Percentiles rank a stretch among this genome's conserved stretches.
Evolutionary conservation across 2,329 filamentous ascomycete genomes (phyloP).

Genomic region (Leptographium flavum): DNA sequence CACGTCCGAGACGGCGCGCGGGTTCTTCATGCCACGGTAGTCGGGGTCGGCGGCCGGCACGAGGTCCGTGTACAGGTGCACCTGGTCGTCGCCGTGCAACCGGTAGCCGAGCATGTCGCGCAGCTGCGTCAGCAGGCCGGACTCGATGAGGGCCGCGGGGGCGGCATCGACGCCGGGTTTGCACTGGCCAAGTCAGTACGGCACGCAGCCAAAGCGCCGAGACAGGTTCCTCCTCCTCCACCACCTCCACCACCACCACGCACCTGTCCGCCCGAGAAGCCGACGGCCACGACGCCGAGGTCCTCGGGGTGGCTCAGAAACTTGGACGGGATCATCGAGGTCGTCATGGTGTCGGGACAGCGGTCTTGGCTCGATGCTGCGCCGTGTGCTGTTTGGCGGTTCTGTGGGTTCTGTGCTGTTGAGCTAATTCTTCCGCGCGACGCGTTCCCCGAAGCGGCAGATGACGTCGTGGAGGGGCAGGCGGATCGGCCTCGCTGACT

Average conservation of each 20-base stretch:
- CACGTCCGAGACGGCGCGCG: slow-evolving; percentile 71
- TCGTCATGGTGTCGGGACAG: slow-evolving; percentile 27
- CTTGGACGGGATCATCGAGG: slow-evolving; percentile 43
- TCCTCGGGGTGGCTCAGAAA: slow-evolving; percentile 71
- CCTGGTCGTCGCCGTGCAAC: slow-evolving; percentile 66
- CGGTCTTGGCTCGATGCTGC: no score
- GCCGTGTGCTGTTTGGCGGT: no score
- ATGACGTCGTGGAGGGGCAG: no score
- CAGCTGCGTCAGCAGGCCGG: slow-evolving; percentile 74
- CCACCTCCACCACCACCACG: not conserved
- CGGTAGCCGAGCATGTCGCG: slow-evolving; percentile 77
- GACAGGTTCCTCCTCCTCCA: no score
- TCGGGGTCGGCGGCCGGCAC: slow-evolving; percentile 60
- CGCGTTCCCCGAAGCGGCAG: no score
- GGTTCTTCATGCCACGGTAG: slow-evolving; percentile 89
- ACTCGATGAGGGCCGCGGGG: slow-evolving; percentile 75
- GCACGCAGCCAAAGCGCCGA: not conserved
- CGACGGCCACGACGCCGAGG: slow-evolving; percentile 83
- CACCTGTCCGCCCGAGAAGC: slow-evolving; percentile 94
- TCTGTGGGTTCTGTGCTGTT: no score
- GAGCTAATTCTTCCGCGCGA: no score
- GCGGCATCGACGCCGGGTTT: slow-evolving; percentile 87
- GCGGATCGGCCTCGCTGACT: no score
- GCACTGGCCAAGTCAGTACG: slow-evolving; percentile 36
- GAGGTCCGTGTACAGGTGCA: slow-evolving; percentile 70